phyloP scores from a whole-genome alignment of 352 stramenopile species.

The Globisporangium ultimum region DNA sequence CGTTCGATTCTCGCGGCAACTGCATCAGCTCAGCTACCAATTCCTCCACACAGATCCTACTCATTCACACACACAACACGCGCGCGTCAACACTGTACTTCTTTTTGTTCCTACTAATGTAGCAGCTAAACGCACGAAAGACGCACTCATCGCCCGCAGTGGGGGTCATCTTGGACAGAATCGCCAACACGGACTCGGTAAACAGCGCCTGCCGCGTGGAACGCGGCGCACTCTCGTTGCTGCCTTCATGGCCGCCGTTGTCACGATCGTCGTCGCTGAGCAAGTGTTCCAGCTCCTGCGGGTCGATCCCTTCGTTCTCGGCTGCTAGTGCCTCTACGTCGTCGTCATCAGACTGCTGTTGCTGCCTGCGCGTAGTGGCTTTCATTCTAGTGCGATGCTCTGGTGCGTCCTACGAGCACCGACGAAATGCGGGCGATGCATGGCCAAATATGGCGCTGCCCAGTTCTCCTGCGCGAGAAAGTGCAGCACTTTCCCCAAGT shows the following conservation, averaged over 20 bases:
- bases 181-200: slow-evolving; percentile 25
- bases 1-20: slow-evolving; percentile 31
- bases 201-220: slow-evolving; percentile 10
- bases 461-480: too few relatives aligned
- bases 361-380: too few relatives aligned
- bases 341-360: too few relatives aligned
- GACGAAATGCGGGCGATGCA: too few relatives aligned
- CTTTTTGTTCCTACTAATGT: too few relatives aligned
- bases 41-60: slow-evolving; percentile 33
- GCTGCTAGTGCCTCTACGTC: too few relatives aligned
- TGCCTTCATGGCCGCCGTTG: slow-evolving; percentile 8
- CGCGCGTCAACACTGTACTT: background rate
- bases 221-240: background rate
- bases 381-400: too few relatives aligned
- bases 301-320: slow-evolving; percentile 13
- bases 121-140: background rate
- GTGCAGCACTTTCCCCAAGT: too few relatives aligned
- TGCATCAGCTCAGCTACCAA: slow-evolving; percentile 28
- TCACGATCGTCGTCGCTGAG: slow-evolving; percentile 39
- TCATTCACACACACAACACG: background rate
- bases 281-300: slow-evolving; percentile 30
- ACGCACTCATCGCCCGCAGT: slow-evolving; percentile 42
- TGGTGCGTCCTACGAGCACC: too few relatives aligned
- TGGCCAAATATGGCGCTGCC: too few relatives aligned
- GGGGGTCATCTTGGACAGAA: slow-evolving; percentile 38